A percentile compares a stretch with the other conserved stretches of the same genome.
Evolutionary conservation across 139 green algal genomes (phyloP).

Genomic region (Diplosphaera chodatii): DNA sequence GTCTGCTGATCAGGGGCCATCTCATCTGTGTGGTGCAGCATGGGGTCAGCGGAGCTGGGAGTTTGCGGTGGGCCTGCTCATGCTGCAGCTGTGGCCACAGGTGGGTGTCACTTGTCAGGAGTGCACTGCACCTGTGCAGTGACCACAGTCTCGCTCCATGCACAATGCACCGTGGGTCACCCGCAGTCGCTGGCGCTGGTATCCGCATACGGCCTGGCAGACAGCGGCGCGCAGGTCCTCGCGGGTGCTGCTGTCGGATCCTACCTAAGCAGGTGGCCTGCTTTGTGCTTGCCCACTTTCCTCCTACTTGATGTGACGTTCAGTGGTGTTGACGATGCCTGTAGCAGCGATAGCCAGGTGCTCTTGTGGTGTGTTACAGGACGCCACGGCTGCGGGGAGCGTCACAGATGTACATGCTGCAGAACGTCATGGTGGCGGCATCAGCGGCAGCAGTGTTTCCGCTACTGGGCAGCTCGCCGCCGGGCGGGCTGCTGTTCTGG

Average conservation of each 20-base stretch:
- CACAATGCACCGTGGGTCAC: too few species aligned
- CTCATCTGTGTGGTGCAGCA: too few species aligned
- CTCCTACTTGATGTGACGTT: too few species aligned
- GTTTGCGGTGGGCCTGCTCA: background rate
- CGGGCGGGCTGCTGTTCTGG: conserved; percentile 29
- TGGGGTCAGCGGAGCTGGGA: background rate
- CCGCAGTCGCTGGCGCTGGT: background rate
- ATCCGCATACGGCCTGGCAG: background rate
- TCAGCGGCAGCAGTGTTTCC: conserved; percentile 32
- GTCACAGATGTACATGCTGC: conserved; percentile 38
- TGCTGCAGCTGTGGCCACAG: background rate
- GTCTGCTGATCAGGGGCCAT: too few species aligned
- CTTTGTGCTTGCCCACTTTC: too few species aligned
- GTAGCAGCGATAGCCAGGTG: too few species aligned
- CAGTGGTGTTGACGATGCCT: too few species aligned
- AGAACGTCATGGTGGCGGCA: conserved; percentile 47
- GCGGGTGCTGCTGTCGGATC: background rate
- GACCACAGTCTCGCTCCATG: too few species aligned
- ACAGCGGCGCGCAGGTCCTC: background rate
- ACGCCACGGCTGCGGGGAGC: conserved; percentile 26
- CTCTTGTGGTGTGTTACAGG: too few species aligned
- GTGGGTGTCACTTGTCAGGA: too few species aligned
- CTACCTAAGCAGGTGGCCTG: background rate
- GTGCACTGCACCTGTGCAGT: too few species aligned
- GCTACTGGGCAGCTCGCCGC: conserved; percentile 15